Evolutionary conservation across 768 basidiomycete genomes (phyloP).

Genomic region (Mycena filopes): DNA sequence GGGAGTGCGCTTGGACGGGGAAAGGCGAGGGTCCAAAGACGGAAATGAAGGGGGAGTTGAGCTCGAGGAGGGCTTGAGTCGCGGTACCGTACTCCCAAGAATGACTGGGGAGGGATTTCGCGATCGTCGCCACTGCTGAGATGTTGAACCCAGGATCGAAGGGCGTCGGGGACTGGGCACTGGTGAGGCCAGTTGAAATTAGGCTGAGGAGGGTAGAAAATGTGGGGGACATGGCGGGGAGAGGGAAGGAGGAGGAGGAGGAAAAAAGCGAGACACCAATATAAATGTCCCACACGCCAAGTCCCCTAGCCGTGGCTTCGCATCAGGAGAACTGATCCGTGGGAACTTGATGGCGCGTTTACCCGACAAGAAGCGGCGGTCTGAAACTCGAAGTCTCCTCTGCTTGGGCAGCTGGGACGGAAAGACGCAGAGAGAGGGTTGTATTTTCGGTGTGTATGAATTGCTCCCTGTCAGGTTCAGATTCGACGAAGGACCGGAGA

Average conservation of each 20-base stretch:
- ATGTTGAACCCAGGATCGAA: slow-evolving; percentile 43
- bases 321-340: too few species aligned
- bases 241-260: slow-evolving; percentile 3
- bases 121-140: slow-evolving; percentile 33
- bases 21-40: slow-evolving; percentile 43
- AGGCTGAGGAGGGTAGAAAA: background rate
- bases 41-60: slow-evolving; percentile 38
- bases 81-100: slow-evolving; percentile 48
- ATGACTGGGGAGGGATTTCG: slow-evolving; percentile 40
- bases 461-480: too few species aligned
- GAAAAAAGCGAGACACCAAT: too few species aligned
- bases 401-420: too few species aligned
- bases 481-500: too few species aligned
- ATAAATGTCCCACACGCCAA: too few species aligned
- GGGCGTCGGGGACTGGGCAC: slow-evolving; percentile 19
- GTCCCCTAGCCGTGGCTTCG: too few species aligned
- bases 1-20: slow-evolving; percentile 33
- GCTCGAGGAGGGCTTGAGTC: slow-evolving; percentile 41
- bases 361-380: too few species aligned
- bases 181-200: slow-evolving; percentile 26
- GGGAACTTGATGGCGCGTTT: too few species aligned
- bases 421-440: too few species aligned
- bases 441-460: too few species aligned
- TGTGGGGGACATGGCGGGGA: background rate
- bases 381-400: too few species aligned